Evolutionary conservation across 345 rosid genomes (phyloP), one percentile per base, ranked within the genome.

Genomic region (Citrus maxima): DNA sequence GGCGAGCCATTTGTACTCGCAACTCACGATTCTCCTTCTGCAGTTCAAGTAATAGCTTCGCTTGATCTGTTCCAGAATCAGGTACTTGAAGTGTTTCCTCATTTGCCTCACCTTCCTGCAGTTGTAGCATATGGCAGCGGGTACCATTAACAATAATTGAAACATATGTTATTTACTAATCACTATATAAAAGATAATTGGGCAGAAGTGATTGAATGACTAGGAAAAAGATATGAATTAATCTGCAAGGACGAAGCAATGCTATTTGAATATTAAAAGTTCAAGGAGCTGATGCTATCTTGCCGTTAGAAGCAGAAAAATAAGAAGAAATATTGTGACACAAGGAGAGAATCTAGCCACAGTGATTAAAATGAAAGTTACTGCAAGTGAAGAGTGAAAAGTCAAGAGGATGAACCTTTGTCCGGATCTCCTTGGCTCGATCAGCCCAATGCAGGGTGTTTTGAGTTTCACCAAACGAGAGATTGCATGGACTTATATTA

Each of bases 391-490:
- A 67, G 18, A 40, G 10, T 64, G 18, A 38, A 67, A 72, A 65
- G 37, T 32, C 37, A 54, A 71, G 74, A 78, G 28, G 42, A 68
- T 49, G 12, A 77, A 91, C 95, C 93, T 89, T 91, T 68, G 89
- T 82, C 2, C 92, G 84, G 78, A 95, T 95, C 78, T 95, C 93
- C 89, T 95, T 95, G 61, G 98, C 97, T 78, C 98, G 87, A 78
- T 95, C 93, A 65, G 98, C 98, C 98, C 98, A 95, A 65, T 95
- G 98, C 62, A 95, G 92, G 32, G 98, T 95, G 82, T 93, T 95
- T 80, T 95, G 98, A 63, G 98, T 93, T 87, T 95, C 98, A 62
- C 97, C 92, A 76, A 95, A 95, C 1, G 93, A 86, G 74, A 86
- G 89, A 88, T 88, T 93, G 92, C 95, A 88, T 8, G 98, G 98